phyloP scores from a whole-genome alignment of 2,329 filamentous ascomycete genomes.

The Claviceps sp. region DNA sequence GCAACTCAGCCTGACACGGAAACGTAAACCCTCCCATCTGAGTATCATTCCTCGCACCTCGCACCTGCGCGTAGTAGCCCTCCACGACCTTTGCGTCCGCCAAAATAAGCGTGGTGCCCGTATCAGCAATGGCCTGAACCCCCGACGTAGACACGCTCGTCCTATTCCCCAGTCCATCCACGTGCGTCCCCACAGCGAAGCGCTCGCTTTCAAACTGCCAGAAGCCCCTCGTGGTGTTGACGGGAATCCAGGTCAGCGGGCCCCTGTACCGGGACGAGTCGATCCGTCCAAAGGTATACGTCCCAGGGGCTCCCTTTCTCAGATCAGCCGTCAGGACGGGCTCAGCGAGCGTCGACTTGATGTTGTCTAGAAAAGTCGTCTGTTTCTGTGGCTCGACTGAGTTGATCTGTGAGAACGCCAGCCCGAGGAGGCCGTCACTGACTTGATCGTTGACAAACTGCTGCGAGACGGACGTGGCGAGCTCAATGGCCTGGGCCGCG shows the following conservation, averaged over 20 bases:
- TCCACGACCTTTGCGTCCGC: slow-evolving; percentile 37
- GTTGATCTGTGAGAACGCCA: slow-evolving; percentile 30
- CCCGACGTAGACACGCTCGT: slow-evolving; percentile 26
- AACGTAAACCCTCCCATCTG: slow-evolving; percentile 30
- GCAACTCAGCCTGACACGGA: slow-evolving; percentile 30
- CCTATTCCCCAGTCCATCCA: neutral
- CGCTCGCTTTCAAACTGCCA: slow-evolving; percentile 31
- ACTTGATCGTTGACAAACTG: slow-evolving; percentile 27
- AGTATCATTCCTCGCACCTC: slow-evolving; percentile 20
- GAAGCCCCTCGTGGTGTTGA: slow-evolving; percentile 51
- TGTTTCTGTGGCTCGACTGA: slow-evolving; percentile 26
- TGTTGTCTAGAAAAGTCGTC: slow-evolving; percentile 29
- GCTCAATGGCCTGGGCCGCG: slow-evolving; percentile 27
- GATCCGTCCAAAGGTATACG: slow-evolving; percentile 63
- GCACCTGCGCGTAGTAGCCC: slow-evolving; percentile 32
- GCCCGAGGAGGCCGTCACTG: slow-evolving; percentile 30
- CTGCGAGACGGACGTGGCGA: slow-evolving; percentile 25
- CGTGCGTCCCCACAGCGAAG: slow-evolving; percentile 9
- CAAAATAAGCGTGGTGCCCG: slow-evolving; percentile 50
- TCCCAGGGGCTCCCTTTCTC: slow-evolving; percentile 39
- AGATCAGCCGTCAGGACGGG: slow-evolving; percentile 57
- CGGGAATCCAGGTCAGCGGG: slow-evolving; percentile 43
- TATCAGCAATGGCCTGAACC: slow-evolving; percentile 34
- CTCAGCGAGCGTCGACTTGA: slow-evolving; percentile 9
- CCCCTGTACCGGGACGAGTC: slow-evolving; percentile 51